Conservation (phyloP, 1,284 basidiomycete genomes). For the Ceratobasidium papillatum region DNA sequence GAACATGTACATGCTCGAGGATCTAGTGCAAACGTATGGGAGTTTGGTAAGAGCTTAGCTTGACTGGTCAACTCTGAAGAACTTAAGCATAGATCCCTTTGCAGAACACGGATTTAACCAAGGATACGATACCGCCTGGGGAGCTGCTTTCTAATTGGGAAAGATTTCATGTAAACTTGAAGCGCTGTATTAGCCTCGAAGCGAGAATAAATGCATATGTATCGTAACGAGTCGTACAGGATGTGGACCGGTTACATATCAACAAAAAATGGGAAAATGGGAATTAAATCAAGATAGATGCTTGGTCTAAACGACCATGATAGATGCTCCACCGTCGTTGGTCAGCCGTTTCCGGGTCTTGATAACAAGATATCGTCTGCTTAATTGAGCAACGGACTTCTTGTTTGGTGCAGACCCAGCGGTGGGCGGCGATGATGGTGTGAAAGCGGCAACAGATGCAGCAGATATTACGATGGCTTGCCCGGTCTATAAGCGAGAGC, state of each 20-base stretch:
- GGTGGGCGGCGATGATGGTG: conserved; percentile 22
- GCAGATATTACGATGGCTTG: conserved; percentile 43
- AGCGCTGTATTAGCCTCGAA: background rate
- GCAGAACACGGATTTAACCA: conserved; percentile 65
- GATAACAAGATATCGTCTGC: conserved; percentile 42
- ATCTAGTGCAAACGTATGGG: conserved; percentile 62
- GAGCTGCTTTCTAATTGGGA: conserved; percentile 15
- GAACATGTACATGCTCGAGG: conserved; percentile 59
- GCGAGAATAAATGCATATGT: background rate
- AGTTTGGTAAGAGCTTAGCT: conserved; percentile 61
- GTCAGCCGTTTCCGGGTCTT: conserved; percentile 43
- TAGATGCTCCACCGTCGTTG: conserved; percentile 42
- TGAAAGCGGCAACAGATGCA: conserved; percentile 41
- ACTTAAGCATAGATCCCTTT: background rate
- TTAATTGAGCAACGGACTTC: conserved; percentile 30
- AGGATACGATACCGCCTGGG: conserved; percentile 54
- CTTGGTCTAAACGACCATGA: conserved; percentile 34
- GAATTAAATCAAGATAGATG: background rate
- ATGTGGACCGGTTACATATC: background rate
- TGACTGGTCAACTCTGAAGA: conserved; percentile 44
- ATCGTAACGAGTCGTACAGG: background rate
- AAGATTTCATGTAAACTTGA: background rate
- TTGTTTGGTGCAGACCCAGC: background rate
- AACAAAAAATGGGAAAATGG: too few species aligned
- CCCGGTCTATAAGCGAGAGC: conserved; percentile 34